Evolutionary conservation across 2,329 filamentous ascomycete genomes (phyloP).

Genomic region (Fusarium zealandicum): DNA sequence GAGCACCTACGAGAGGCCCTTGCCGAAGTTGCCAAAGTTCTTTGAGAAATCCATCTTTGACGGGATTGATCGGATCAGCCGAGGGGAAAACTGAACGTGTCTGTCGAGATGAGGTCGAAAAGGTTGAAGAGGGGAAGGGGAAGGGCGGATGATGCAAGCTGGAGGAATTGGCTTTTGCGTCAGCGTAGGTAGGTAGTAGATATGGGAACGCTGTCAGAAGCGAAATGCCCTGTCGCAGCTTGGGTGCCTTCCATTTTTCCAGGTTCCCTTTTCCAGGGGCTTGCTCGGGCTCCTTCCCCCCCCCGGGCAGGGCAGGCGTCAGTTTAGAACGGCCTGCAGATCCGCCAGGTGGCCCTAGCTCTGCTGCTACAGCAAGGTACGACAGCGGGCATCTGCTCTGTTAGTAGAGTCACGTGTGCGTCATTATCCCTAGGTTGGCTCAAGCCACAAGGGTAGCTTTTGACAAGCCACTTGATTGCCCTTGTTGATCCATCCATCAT

Average conservation of each 20-base stretch:
- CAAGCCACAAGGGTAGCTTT: slow-evolving; percentile 11
- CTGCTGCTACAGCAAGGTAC: slow-evolving; percentile 20
- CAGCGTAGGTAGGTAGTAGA: slow-evolving; percentile 34
- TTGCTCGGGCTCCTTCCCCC: slow-evolving; percentile 9
- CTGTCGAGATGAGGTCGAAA: slow-evolving; percentile 10
- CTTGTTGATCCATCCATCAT: not conserved
- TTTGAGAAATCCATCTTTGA: slow-evolving; percentile 66
- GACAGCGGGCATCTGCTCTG: not conserved
- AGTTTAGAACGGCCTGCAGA: slow-evolving; percentile 29
- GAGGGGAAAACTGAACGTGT: not conserved
- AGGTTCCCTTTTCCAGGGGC: slow-evolving; percentile 37
- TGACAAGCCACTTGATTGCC: slow-evolving; percentile 10
- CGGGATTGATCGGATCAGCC: slow-evolving; percentile 12
- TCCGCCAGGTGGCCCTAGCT: slow-evolving; percentile 37
- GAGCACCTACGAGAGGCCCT: slow-evolving; percentile 60
- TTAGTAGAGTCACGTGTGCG: slow-evolving; percentile 1
- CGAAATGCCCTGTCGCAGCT: slow-evolving; percentile 37
- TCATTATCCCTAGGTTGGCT: not conserved
- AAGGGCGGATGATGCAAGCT: slow-evolving; percentile 26
- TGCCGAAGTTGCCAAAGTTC: slow-evolving; percentile 64
- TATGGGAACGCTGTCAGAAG: slow-evolving; percentile 45
- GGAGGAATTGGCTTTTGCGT: slow-evolving; percentile 29
- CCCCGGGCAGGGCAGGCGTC: slow-evolving; percentile 11
- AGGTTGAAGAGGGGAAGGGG: slow-evolving; percentile 16
- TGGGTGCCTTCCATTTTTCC: no score